Conservation (phyloP, 768 basidiomycete species). For the Tulasnella sp. region DNA sequence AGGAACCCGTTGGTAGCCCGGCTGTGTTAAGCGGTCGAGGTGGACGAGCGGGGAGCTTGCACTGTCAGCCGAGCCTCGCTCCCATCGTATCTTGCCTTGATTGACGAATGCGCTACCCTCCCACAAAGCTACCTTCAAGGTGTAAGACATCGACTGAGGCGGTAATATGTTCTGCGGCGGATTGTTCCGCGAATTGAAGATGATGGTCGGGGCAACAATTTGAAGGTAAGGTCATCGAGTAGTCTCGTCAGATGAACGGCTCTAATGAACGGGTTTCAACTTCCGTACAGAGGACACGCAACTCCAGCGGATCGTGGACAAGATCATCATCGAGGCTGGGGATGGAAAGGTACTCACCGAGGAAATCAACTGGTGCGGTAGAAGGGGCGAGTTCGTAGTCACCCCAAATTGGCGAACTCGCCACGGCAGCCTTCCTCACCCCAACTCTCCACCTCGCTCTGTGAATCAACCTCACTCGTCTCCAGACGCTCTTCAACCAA, state of each 20-base stretch:
- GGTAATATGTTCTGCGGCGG: slow-evolving; percentile 98
- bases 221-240: slow-evolving; percentile 65
- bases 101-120: neutral
- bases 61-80: slow-evolving; percentile 61
- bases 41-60: slow-evolving; percentile 92
- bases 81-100: slow-evolving; percentile 11
- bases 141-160: slow-evolving; percentile 98
- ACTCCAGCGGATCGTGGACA: slow-evolving; percentile 98
- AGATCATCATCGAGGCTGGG: slow-evolving; percentile 92
- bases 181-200: slow-evolving; percentile 96
- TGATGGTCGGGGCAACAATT: slow-evolving; percentile 99
- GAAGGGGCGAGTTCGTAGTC: no score
- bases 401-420: no score
- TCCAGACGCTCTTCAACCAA: slow-evolving; percentile 11
- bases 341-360: slow-evolving; percentile 99
- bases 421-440: no score
- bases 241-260: neutral
- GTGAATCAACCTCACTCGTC: no score
- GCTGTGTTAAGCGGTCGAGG: slow-evolving; percentile 98
- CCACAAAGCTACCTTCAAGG: slow-evolving; percentile 92
- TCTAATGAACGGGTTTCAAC: no score
- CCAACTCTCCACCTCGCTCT: no score
- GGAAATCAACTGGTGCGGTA: no score
- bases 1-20: slow-evolving; percentile 96
- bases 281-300: slow-evolving; percentile 76